Percentiles rank a stretch among this genome's conserved stretches.
phyloP scores from a whole-genome alignment of 331 rosid species.

The Rosa hybrid region DNA sequence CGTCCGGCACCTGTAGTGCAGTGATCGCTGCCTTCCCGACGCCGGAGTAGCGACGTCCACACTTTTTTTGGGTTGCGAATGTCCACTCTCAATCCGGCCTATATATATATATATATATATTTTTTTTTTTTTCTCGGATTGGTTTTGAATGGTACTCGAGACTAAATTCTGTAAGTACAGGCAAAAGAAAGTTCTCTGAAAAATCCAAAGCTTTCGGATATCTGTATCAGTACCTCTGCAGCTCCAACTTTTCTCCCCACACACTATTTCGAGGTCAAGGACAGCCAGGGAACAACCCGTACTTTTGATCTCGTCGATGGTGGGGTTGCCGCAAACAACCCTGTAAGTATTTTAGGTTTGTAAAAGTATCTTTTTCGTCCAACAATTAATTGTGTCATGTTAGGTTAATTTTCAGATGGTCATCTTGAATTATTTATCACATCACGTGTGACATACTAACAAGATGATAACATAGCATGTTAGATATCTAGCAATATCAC shows the following conservation, averaged over 20 bases:
- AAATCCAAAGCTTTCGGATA: conserved; percentile 34
- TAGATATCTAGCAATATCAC: neutral
- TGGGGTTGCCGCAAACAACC: conserved; percentile 45
- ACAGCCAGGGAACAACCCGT: conserved; percentile 19
- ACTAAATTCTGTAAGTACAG: neutral
- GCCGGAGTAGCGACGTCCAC: too few species aligned
- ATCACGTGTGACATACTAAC: neutral
- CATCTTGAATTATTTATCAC: too few species aligned
- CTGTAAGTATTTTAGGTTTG: conserved; percentile 19
- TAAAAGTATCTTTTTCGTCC: neutral
- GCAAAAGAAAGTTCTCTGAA: conserved; percentile 26
- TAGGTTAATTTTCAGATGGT: too few species aligned
- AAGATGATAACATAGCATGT: neutral
- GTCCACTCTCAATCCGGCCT: too few species aligned
- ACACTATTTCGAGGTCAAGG: conserved; percentile 34
- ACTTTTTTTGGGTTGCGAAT: too few species aligned
- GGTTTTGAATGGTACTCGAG: neutral
- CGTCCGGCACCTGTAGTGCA: too few species aligned
- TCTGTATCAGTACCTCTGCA: conserved; percentile 40
- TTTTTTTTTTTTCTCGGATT: neutral
- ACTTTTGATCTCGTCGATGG: conserved; percentile 40
- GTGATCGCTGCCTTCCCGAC: too few species aligned
- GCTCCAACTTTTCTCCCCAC: conserved; percentile 45
- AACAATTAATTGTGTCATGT: neutral
- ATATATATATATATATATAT: neutral